A percentile compares a stretch with the other conserved stretches of the same genome.
Conservation (phyloP, 2,329 filamentous ascomycete species). For the Eutypa lata region DNA sequence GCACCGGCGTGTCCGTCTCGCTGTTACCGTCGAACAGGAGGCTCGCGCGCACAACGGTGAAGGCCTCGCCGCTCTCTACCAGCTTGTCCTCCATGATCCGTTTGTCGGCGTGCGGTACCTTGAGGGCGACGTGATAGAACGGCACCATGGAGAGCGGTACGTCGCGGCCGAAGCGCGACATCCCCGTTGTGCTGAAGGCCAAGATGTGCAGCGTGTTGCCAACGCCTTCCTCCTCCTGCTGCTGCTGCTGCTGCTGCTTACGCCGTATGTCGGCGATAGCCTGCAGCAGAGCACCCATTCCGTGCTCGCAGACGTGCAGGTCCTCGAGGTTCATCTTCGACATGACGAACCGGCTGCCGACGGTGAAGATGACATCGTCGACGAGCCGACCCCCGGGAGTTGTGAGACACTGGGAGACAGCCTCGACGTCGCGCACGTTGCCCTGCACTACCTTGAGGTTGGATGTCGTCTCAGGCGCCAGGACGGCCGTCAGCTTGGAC, state of each 20-base stretch:
- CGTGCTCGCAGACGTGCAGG: conserved; percentile 44
- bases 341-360: conserved; percentile 38
- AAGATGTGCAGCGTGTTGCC: conserved; percentile 32
- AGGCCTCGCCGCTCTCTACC: conserved; percentile 28
- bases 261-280: conserved; percentile 32
- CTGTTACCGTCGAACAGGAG: conserved; percentile 28
- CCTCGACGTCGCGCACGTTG: conserved; percentile 40
- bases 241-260: too few species aligned
- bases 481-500: conserved; percentile 39
- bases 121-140: conserved; percentile 40
- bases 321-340: conserved; percentile 38
- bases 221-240: too few species aligned
- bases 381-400: conserved; percentile 28
- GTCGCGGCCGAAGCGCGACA: conserved; percentile 37
- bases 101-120: conserved; percentile 47
- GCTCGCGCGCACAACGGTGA: conserved; percentile 35
- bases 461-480: conserved; percentile 27
- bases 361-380: conserved; percentile 44
- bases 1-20: conserved; percentile 25
- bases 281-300: conserved; percentile 39
- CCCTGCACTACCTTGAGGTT: conserved; percentile 45
- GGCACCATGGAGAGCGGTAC: conserved; percentile 41
- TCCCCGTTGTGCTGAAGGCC: conserved; percentile 41
- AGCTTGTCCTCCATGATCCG: conserved; percentile 40
- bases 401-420: conserved; percentile 35